phyloP scores from a whole-genome alignment of 176 grass and related monocot genomes.

The Oryza meyeriana region DNA sequence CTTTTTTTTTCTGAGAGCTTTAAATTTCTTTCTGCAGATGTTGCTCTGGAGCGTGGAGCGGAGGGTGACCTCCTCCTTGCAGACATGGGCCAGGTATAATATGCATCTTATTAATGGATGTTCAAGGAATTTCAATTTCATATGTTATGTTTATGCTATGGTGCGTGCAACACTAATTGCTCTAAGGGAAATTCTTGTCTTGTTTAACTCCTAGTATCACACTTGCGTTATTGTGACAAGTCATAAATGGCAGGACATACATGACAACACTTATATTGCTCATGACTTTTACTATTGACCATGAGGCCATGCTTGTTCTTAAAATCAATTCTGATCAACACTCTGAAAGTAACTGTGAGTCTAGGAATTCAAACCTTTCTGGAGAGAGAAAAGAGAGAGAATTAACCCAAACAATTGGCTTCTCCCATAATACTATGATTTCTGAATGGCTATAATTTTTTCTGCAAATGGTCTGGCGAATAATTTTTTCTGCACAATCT shows the following conservation, averaged over 20 bases:
- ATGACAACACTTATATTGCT: background rate
- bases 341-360: background rate
- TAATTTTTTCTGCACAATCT: background rate
- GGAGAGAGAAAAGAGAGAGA: background rate
- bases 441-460: background rate
- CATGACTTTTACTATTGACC: background rate
- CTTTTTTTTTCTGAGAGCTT: background rate
- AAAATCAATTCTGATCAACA: background rate
- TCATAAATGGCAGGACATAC: background rate
- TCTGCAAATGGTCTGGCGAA: too few relatives aligned
- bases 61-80: constrained; percentile 86
- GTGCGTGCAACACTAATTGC: background rate
- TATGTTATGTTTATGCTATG: background rate
- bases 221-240: background rate
- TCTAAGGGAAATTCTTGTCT: background rate
- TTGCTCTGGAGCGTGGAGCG: constrained; percentile 73
- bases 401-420: background rate
- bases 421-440: background rate
- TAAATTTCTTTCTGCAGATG: constrained; percentile 37
- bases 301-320: background rate
- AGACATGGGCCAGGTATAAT: constrained; percentile 92
- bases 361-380: background rate
- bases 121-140: background rate
- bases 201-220: background rate
- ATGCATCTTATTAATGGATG: background rate